Conservation (phyloP, 2,329 filamentous ascomycete species). For the Penicillium nordicum region DNA sequence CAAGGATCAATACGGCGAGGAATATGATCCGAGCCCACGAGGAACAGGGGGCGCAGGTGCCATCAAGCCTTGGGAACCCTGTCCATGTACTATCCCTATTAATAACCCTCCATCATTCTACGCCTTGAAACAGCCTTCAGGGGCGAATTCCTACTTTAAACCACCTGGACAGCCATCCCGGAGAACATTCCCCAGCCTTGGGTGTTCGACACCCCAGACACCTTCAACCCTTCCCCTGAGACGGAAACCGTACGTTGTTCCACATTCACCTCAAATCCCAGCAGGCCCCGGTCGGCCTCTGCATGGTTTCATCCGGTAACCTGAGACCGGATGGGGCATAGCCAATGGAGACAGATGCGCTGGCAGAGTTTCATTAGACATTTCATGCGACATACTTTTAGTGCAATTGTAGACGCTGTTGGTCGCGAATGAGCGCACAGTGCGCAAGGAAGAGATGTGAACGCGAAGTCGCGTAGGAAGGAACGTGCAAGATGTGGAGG, state of each 20-base stretch:
- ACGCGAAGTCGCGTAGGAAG: neutral
- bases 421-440: conserved; percentile 2
- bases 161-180: neutral
- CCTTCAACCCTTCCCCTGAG: neutral
- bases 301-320: conserved; percentile 3
- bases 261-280: neutral
- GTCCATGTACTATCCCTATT: neutral
- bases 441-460: conserved; percentile 1
- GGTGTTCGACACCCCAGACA: neutral
- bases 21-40: conserved; percentile 2
- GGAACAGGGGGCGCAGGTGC: neutral
- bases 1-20: neutral
- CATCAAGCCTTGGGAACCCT: neutral
- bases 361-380: conserved; percentile 3
- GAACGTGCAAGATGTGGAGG: neutral
- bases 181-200: conserved; percentile 4
- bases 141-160: neutral
- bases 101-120: conserved; percentile 5
- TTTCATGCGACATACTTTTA: neutral
- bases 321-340: neutral
- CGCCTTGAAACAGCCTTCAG: neutral
- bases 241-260: neutral
- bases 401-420: neutral
- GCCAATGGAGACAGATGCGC: conserved; percentile 1
- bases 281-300: neutral